Evolutionary conservation across 768 basidiomycete species (phyloP).

Genomic region (Podaxis sp.): DNA sequence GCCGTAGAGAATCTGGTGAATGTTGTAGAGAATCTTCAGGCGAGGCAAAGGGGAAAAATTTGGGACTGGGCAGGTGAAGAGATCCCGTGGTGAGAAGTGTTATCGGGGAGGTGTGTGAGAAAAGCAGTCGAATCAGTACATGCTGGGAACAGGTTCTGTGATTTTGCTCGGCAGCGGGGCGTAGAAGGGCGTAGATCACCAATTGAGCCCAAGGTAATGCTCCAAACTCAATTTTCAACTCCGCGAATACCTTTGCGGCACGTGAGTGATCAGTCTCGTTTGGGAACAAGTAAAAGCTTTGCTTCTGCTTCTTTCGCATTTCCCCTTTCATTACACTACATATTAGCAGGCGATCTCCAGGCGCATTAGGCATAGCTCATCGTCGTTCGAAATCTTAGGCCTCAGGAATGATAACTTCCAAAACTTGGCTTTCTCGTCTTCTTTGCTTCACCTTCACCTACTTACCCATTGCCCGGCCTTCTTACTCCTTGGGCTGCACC

Average conservation of each 20-base stretch:
- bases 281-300: neutral
- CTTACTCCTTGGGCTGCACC: too few species aligned
- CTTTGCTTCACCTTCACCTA: too few species aligned
- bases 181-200: neutral
- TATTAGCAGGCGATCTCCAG: too few species aligned
- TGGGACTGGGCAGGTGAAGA: slow-evolving; percentile 62
- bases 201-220: neutral
- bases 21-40: slow-evolving; percentile 42
- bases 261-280: neutral
- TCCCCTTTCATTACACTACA: neutral
- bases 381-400: too few species aligned
- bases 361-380: too few species aligned
- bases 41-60: slow-evolving; percentile 45
- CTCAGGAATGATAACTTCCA: too few species aligned
- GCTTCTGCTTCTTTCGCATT: neutral
- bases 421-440: too few species aligned
- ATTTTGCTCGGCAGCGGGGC: neutral
- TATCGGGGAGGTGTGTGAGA: neutral
- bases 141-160: neutral
- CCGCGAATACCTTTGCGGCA: slow-evolving; percentile 2
- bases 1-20: slow-evolving; percentile 46
- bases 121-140: neutral
- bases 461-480: too few species aligned
- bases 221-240: neutral
- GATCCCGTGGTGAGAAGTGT: slow-evolving; percentile 35